These are phyloP conservation scores for Thalia dealbata DNA, from an alignment of 176 grass and related monocot genomes.

Conservation along the genomic window DNA sequence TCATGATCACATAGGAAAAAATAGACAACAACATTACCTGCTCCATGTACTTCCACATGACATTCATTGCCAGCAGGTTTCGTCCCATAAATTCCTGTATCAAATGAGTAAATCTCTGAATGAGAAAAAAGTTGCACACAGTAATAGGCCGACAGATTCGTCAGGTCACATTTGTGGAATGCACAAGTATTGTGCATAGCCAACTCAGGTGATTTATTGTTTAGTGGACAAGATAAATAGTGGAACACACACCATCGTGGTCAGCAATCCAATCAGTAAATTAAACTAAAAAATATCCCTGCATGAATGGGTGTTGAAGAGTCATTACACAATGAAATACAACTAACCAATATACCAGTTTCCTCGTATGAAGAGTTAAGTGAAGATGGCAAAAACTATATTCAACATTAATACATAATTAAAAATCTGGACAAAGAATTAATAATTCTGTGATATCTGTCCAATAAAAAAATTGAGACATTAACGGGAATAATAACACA, in stretches of 20 bases:
- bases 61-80: slow-evolving; percentile 84
- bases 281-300: background rate
- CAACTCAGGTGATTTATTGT: too few relatives aligned
- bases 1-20: slow-evolving; percentile 3
- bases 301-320: background rate
- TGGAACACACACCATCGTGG: background rate
- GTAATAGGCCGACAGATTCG: background rate
- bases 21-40: slow-evolving; percentile 31
- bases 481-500: background rate
- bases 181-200: background rate
- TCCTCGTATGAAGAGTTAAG: too few relatives aligned
- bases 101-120: slow-evolving; percentile 5
- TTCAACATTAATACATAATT: background rate
- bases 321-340: background rate
- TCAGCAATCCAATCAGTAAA: background rate
- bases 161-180: background rate
- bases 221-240: background rate
- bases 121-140: background rate
- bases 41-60: slow-evolving; percentile 99
- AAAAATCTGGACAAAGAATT: background rate
- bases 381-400: too few relatives aligned
- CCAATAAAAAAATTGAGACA: background rate
- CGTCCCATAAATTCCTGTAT: slow-evolving; percentile 84
- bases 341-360: background rate
- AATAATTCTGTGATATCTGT: background rate